Evolutionary conservation across 306 rosid species (phyloP), one percentile per base, ranked within the genome.

Genomic region (Morella rubra): DNA sequence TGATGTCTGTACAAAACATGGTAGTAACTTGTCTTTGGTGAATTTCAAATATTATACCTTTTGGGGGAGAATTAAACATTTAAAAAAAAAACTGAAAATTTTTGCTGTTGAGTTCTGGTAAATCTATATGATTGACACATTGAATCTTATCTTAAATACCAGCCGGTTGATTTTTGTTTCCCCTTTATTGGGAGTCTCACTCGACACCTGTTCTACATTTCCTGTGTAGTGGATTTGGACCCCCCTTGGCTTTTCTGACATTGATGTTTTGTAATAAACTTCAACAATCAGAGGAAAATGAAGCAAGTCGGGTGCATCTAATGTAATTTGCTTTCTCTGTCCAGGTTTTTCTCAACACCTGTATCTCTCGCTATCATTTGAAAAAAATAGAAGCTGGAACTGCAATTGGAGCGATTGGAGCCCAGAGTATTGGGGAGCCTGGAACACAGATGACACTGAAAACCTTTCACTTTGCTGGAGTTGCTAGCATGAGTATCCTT

Each of bases 401-500:
- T 77, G 96, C 97, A 20, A 87, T 92, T 72, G 97, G 98, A 75
- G 96, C 92, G 64, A 91, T 92, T 81, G 98, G 98, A 80, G 98
- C 96, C 79, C 97, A 91, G 81, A 94, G 98, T 88, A 94, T 94
- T 82, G 98, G 98, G 74, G 98, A 94, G 61, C 98, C 98, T 71
- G 98, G 98, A 87, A 92, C 98, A 41, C 98, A 94, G 79, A 92
- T 94, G 98, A 92, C 97, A 54, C 78, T 94, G 75, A 94, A 91
- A 88, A 94, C 96, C 74, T 94, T 94, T 82, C 98, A 94, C 83
- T 92, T 92, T 85, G 98, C 98, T 77, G 98, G 98, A 84, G 97
- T 94, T 89, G 97, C 97, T 66, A 94, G 98, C 98, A 94, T 94
- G 97, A 94, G 97, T 94, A 93, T 93, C 96, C 93, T 93, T 88